A percentile compares a stretch with the other conserved stretches of the same genome.
These are phyloP conservation scores for Pezicula neosporulosa DNA, from an alignment of 2,329 filamentous ascomycete species.

Conservation along the genomic window DNA sequence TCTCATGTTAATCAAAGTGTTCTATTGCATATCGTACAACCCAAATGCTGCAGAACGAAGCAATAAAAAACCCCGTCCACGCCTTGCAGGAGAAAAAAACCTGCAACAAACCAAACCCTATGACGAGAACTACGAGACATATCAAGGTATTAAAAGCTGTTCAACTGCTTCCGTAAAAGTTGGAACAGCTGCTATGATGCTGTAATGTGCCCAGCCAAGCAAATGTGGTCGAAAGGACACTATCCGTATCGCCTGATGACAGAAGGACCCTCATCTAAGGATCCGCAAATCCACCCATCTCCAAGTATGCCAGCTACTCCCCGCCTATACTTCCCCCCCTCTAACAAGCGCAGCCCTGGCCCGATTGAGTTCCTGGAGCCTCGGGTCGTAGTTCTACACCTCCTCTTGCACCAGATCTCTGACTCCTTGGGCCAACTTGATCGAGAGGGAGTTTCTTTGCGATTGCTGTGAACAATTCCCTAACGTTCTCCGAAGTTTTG, in stretches of 20 bases:
- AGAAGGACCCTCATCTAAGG: conserved; percentile 2
- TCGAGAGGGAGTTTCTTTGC: conserved; percentile 97
- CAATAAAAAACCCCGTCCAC: conserved; percentile 24
- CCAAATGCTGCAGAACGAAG: conserved; percentile 29
- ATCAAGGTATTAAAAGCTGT: conserved; percentile 30
- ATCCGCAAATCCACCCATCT: conserved; percentile 7
- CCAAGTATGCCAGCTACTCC: conserved; percentile 15
- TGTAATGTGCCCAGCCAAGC: conserved; percentile 9
- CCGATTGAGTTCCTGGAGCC: conserved; percentile 54
- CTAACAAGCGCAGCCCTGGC: conserved; percentile 63
- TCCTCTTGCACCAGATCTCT: conserved; percentile 55
- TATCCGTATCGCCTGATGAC: conserved; percentile 11
- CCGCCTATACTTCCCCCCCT: conserved; percentile 8
- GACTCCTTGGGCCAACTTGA: conserved; percentile 87
- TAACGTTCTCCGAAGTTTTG: conserved; percentile 95
- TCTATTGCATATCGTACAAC: conserved; percentile 33
- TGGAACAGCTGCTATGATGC: conserved; percentile 16
- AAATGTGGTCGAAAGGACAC: conserved; percentile 14
- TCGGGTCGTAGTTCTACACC: conserved; percentile 61
- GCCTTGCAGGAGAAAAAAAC: conserved; percentile 25
- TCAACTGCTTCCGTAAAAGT: conserved; percentile 21
- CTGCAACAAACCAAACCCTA: conserved; percentile 19
- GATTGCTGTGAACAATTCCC: conserved; percentile 94
- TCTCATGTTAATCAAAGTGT: conserved; percentile 13
- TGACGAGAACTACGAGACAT: conserved; percentile 21